Evolutionary conservation across 2,329 filamentous ascomycete species (phyloP).

Genomic region (Fusarium kyushuense): DNA sequence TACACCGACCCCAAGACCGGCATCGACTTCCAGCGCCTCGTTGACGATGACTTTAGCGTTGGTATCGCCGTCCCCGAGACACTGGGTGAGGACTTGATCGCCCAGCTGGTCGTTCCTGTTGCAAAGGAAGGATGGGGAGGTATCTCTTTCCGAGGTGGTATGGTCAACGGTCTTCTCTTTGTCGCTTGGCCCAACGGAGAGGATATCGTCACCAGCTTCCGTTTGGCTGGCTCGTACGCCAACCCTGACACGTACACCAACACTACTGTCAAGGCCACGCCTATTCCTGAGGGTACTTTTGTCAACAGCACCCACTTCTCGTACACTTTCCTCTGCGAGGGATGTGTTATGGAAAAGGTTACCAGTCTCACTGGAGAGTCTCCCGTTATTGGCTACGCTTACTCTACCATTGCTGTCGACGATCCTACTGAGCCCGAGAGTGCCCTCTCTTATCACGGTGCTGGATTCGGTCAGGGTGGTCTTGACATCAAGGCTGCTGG

Average conservation of each 20-base stretch:
- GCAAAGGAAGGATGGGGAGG: conserved; percentile 60
- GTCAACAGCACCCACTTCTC: conserved; percentile 65
- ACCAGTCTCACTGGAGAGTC: conserved; percentile 48
- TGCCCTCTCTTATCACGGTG: conserved; percentile 55
- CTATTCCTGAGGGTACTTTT: conserved; percentile 64
- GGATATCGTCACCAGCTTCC: conserved; percentile 52
- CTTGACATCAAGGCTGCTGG: conserved; percentile 51
- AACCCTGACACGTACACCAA: conserved; percentile 60
- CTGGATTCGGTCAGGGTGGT: conserved; percentile 55
- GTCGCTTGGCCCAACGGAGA: conserved; percentile 63
- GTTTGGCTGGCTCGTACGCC: conserved; percentile 56
- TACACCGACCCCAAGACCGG: conserved; percentile 60
- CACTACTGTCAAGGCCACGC: conserved; percentile 53
- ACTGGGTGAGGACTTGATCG: conserved; percentile 64
- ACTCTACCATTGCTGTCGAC: conserved; percentile 52
- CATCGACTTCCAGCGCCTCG: conserved; percentile 58
- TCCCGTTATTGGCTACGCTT: conserved; percentile 56
- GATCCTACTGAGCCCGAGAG: conserved; percentile 50
- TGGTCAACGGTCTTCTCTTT: conserved; percentile 62
- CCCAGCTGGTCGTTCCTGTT: conserved; percentile 61
- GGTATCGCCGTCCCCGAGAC: conserved; percentile 64
- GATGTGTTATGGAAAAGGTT: conserved; percentile 55
- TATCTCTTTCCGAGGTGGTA: conserved; percentile 60
- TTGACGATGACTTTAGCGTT: conserved; percentile 57
- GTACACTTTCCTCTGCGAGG: conserved; percentile 66